Conservation (phyloP, 2,329 filamentous ascomycete species). For the Tolypocladium guangdongense region DNA sequence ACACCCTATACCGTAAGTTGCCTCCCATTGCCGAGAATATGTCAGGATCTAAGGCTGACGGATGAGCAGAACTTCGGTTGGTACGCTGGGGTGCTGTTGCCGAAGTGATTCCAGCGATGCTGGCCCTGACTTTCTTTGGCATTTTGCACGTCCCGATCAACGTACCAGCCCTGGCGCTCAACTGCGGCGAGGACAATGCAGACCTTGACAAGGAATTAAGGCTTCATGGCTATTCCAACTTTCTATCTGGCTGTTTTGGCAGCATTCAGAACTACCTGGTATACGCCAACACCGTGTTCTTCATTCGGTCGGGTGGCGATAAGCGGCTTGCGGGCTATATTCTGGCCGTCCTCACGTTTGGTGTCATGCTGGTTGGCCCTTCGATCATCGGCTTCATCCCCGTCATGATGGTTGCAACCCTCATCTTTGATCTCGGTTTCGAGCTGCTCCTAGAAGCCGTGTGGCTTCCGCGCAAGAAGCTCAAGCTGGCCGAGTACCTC, state of each 20-base stretch:
- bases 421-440: slow-evolving; percentile 92
- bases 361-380: slow-evolving; percentile 76
- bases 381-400: slow-evolving; percentile 88
- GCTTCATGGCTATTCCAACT: slow-evolving; percentile 87
- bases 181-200: slow-evolving; percentile 83
- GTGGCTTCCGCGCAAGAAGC: slow-evolving; percentile 77
- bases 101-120: slow-evolving; percentile 87
- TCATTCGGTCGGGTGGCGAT: slow-evolving; percentile 85
- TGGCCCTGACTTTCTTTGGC: slow-evolving; percentile 94
- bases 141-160: slow-evolving; percentile 97
- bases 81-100: slow-evolving; percentile 75
- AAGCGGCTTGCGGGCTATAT: slow-evolving; percentile 77
- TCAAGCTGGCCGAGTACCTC: slow-evolving; percentile 77
- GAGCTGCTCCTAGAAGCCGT: slow-evolving; percentile 84
- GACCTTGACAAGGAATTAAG: slow-evolving; percentile 86
- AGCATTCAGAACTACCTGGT: slow-evolving; percentile 97
- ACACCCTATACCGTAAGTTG: slow-evolving; percentile 76
- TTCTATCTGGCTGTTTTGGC: slow-evolving; percentile 72
- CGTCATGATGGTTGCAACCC: slow-evolving; percentile 88
- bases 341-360: slow-evolving; percentile 69
- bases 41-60: slow-evolving; percentile 8
- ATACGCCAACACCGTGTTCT: slow-evolving; percentile 94
- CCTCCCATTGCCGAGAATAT: neutral
- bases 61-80: slow-evolving; percentile 55
- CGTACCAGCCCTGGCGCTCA: slow-evolving; percentile 83